These are phyloP conservation scores for Pelargonium myrrhifolium DNA, from an alignment of 441 rosid species.

Conservation along the genomic window DNA sequence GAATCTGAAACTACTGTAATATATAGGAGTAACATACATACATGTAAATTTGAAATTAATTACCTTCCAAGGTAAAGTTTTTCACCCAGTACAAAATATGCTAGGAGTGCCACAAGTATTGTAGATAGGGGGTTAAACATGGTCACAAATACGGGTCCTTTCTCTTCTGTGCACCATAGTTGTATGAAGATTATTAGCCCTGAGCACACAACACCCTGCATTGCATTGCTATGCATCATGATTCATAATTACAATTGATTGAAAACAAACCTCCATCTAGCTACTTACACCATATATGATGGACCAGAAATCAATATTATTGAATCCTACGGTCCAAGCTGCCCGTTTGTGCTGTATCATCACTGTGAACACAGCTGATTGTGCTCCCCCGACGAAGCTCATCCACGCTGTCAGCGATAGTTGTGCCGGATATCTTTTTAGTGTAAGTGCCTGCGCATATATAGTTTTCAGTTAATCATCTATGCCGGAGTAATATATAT, in stretches of 20 bases:
- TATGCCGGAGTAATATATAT: too few relatives aligned
- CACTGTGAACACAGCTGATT: slow-evolving; percentile 50
- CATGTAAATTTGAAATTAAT: not conserved
- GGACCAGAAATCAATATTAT: slow-evolving; percentile 53
- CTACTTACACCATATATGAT: slow-evolving; percentile 45
- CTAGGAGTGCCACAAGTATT: slow-evolving; percentile 39
- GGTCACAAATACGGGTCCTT: slow-evolving; percentile 64
- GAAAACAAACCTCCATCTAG: too few relatives aligned
- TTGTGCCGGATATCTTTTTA: slow-evolving; percentile 58
- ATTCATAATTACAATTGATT: too few relatives aligned
- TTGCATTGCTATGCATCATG: too few relatives aligned
- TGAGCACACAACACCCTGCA: slow-evolving; percentile 53
- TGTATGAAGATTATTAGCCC: slow-evolving; percentile 38
- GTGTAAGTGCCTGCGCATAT: slow-evolving; percentile 47
- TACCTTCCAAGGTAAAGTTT: slow-evolving; percentile 62
- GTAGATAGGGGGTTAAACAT: slow-evolving; percentile 62
- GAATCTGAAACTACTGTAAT: too few relatives aligned
- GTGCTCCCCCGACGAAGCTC: slow-evolving; percentile 48
- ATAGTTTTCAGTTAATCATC: not conserved
- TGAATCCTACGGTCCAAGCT: slow-evolving; percentile 50
- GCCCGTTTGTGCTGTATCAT: slow-evolving; percentile 34
- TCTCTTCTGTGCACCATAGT: slow-evolving; percentile 53
- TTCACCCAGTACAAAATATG: slow-evolving; percentile 53
- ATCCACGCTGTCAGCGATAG: slow-evolving; percentile 65
- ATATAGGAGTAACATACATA: too few relatives aligned